phyloP scores from a whole-genome alignment of 768 basidiomycete species.

The Cystofilobasidium capitatum region DNA sequence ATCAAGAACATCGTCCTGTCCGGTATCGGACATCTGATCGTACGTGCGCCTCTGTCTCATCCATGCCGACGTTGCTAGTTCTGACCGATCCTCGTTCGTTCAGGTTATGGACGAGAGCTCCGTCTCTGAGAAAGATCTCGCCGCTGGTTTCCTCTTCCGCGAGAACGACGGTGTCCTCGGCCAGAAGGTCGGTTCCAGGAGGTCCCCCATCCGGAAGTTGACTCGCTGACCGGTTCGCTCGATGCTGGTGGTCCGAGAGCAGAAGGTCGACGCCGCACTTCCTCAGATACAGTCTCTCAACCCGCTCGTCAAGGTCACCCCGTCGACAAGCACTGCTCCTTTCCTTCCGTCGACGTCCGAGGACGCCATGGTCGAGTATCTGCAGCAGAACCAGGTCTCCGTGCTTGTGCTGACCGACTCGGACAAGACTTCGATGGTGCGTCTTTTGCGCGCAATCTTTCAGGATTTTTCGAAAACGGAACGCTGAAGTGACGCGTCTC shows the following conservation, averaged over 20 bases:
- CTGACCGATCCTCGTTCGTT: background rate
- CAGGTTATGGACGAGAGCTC: slow-evolving; percentile 60
- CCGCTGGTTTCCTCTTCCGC: slow-evolving; percentile 84
- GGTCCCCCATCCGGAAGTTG: background rate
- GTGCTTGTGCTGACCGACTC: slow-evolving; percentile 81
- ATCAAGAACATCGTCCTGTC: slow-evolving; percentile 97
- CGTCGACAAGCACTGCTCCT: slow-evolving; percentile 53
- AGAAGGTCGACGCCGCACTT: slow-evolving; percentile 81
- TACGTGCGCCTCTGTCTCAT: background rate
- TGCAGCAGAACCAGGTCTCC: slow-evolving; percentile 44
- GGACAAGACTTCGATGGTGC: slow-evolving; percentile 59
- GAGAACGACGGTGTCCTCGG: slow-evolving; percentile 73
- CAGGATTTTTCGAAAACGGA: background rate
- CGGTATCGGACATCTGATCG: slow-evolving; percentile 79
- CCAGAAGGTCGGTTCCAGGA: slow-evolving; percentile 57
- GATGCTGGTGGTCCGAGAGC: slow-evolving; percentile 1
- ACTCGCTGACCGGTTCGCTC: background rate
- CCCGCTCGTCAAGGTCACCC: slow-evolving; percentile 75
- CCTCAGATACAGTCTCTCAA: slow-evolving; percentile 79
- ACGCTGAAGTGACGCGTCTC: slow-evolving; percentile 21
- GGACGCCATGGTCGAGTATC: slow-evolving; percentile 33
- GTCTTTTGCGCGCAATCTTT: slow-evolving; percentile 33
- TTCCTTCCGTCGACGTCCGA: slow-evolving; percentile 42
- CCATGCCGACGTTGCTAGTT: background rate
- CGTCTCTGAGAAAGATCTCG: slow-evolving; percentile 76